Evolutionary conservation across 140 eudicot species (phyloP).

Genomic region (Erigeron philadelphicus): DNA sequence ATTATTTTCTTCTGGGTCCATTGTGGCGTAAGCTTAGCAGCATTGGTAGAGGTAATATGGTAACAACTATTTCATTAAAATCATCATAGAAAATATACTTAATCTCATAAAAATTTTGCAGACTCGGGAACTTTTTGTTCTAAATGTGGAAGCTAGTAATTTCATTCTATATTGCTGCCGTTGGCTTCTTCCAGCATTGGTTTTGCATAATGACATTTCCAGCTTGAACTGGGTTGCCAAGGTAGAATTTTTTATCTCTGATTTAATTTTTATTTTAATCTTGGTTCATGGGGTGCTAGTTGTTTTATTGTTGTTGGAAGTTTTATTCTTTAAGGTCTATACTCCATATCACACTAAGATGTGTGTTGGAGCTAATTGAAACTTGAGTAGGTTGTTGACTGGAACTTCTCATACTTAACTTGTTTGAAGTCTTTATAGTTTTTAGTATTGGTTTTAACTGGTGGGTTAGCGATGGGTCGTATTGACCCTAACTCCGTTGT

Average conservation of each 20-base stretch:
- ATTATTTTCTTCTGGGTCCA: slow-evolving; percentile 79
- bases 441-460: not conserved
- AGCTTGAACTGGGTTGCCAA: slow-evolving; percentile 70
- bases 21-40: slow-evolving; percentile 81
- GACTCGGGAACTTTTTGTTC: slow-evolving; percentile 79
- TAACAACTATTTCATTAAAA: slow-evolving; percentile 7
- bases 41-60: slow-evolving; percentile 75
- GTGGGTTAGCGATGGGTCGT: too few relatives aligned
- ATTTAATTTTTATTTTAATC: not conserved
- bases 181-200: slow-evolving; percentile 94
- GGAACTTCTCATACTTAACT: not conserved
- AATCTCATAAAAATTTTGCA: slow-evolving; percentile 33
- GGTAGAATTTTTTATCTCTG: slow-evolving; percentile 34
- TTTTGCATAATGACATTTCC: slow-evolving; percentile 60
- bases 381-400: not conserved
- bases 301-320: not conserved
- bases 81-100: not conserved
- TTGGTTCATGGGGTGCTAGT: slow-evolving; percentile 12
- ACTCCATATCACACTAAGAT: slow-evolving; percentile 1
- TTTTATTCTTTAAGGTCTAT: not conserved
- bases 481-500: too few relatives aligned
- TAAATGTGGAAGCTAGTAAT: slow-evolving; percentile 61
- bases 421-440: slow-evolving; percentile 17
- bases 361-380: not conserved
- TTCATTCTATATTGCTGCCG: slow-evolving; percentile 80